Base-by-base conservation (phyloP, 768 basidiomycete genomes). In the Collybia mongolica region DNA sequence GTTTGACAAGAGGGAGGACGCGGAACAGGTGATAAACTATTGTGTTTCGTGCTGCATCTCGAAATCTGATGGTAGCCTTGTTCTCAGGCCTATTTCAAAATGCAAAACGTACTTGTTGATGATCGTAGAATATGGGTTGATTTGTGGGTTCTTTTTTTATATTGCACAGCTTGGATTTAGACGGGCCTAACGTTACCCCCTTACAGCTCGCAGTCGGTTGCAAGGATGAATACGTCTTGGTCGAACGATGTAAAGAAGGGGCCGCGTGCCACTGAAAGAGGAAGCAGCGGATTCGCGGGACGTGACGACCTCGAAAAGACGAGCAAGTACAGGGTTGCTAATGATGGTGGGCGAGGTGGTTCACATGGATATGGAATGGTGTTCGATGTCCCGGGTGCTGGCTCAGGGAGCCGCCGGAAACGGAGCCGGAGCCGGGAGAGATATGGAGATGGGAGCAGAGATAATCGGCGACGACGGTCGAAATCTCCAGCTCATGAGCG, bases 51-150 rank as follows among this genome's bases (percentile, higher is more conserved):
- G 18, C 35, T 32, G 54, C 15, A 48, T 7, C 36, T 48, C 22
- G 35, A 11, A 17, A 23, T 24, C 20, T 43, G 48, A 49, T 46
- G 42, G 29, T 29, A 2, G 22, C 19, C 20, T 41, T 14, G 19
- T 28, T 32, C 44, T 2, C 56, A 94, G 89, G 97, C 93, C 7
- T 99, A 98, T 68, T 95, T 98, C 73, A 99, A 98, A 68, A 99
- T 99, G 97, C 97, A 98, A 65, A 98, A 98, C 60, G 97, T 98
- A 0, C 74, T 99, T 9, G 90, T 99, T 11, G 97, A 99, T 63
- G 97, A 99, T 68, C 82, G 94, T 12, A 83, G 97, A 11, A 98
- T 99, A 61, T 98, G 96, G 93, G 96, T 99, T 54, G 97, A 98
- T 70, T 98, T 99, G 88, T 95, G 59, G 53, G 88, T 76, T 32